Base-by-base conservation (phyloP, 2,329 filamentous ascomycete species). In the Parafenestella ontariensis region DNA sequence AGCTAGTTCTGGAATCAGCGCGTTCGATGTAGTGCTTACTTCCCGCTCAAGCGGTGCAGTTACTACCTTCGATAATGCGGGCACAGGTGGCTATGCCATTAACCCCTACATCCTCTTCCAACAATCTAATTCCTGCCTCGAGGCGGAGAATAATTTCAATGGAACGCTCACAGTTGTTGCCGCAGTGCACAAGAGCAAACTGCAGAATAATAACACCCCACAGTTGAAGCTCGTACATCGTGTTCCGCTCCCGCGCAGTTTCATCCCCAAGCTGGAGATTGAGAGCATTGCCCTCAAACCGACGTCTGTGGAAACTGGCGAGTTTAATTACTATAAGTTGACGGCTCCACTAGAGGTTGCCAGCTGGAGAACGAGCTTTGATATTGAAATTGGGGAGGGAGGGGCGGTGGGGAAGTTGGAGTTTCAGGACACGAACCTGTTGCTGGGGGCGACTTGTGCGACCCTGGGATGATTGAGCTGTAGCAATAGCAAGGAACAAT, bases 61-160 rank as follows among this genome's bases (percentile, higher is more conserved):
- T 5, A 17, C 43, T 1, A 53, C 11, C 5, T 56, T 51, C 40
- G 56, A 59, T 26, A 59, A 60, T n/a, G 46, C 39, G 8, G 50
- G 47, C 15, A 54, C 47, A 28, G 57, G 57, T 9, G 21, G 45
- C 13, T 60, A 54, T 18, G 50, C 54, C 5, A 7, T 57, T 10
- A 49, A 57, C 24, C 23, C 50, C 2, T 24, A 54, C 11, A 26
- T 57, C 17, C 49, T 57, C 20, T 56, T 40, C 41, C 53, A 56
- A 37, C 1, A 52, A 8, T 15, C 29, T 1, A 49, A 56, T 5
- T 52, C 49, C 7, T 56, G 53, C 26, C 6, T 48, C 9, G 28
- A 18, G 1, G 18, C 18, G 9, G 40, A 52, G 2, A 26, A n/a
- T 1, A 9, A 23, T 3, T 51, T 36, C 15, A 21, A 41, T 4